A percentile compares a stretch with the other conserved stretches of the same genome.
Evolutionary conservation across 2,329 filamentous ascomycete species (phyloP).

Genomic region (Aspergillus cejpii): DNA sequence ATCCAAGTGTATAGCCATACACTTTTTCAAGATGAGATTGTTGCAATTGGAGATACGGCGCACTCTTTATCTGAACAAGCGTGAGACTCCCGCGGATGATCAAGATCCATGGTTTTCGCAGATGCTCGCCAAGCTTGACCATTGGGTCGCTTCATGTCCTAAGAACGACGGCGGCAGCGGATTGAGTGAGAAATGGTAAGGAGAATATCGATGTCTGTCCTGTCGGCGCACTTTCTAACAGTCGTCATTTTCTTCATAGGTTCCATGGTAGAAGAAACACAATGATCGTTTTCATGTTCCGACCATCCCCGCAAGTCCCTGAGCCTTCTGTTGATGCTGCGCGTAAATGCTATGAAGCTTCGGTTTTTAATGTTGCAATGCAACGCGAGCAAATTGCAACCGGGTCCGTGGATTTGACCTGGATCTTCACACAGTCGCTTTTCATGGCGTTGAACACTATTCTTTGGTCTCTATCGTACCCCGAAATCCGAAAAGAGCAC

Average conservation of each 20-base stretch:
- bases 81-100: slow-evolving; percentile 67
- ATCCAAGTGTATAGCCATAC: slow-evolving; percentile 82
- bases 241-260: slow-evolving; percentile 34
- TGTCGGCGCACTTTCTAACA: slow-evolving; percentile 2
- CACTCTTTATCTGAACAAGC: slow-evolving; percentile 77
- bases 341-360: slow-evolving; percentile 72
- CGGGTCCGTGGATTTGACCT: slow-evolving; percentile 75
- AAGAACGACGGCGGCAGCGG: slow-evolving; percentile 60
- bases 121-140: slow-evolving; percentile 70
- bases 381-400: slow-evolving; percentile 72
- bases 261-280: slow-evolving; percentile 68
- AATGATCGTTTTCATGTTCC: slow-evolving; percentile 79
- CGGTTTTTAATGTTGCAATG: slow-evolving; percentile 72
- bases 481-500: slow-evolving; percentile 69
- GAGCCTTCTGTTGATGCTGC: slow-evolving; percentile 76
- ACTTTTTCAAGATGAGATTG: slow-evolving; percentile 87
- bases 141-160: slow-evolving; percentile 73
- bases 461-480: slow-evolving; percentile 84
- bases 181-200: slow-evolving; percentile 75
- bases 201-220: slow-evolving; percentile 11
- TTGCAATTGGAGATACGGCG: slow-evolving; percentile 82
- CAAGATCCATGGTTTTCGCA: slow-evolving; percentile 77
- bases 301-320: slow-evolving; percentile 86
- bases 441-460: slow-evolving; percentile 91
- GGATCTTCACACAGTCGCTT: slow-evolving; percentile 83